Percentiles rank a stretch among this genome's conserved stretches.
phyloP scores from a whole-genome alignment of 371 early-diverging fungal genomes.

The Apophysomyces ossiformis region DNA sequence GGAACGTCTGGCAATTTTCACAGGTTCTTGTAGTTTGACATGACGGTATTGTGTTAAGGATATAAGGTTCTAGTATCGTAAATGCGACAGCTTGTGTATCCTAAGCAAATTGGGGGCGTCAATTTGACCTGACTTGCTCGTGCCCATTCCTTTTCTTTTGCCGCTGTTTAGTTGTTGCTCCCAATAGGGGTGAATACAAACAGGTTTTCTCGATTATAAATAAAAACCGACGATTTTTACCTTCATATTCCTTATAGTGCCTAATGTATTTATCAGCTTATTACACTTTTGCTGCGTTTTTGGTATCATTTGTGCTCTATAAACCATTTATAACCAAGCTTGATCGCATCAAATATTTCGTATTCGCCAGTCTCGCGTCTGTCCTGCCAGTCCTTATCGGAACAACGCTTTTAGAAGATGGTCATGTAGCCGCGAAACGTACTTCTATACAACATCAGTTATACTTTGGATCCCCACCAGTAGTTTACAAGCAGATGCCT shows the following conservation, averaged over 20 bases:
- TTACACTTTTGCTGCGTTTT: constrained; percentile 40
- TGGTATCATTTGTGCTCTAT: constrained; percentile 33
- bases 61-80: not conserved
- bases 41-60: too few species aligned
- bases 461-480: constrained; percentile 39
- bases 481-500: constrained; percentile 30
- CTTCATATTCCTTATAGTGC: not conserved
- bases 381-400: constrained; percentile 30
- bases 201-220: not conserved
- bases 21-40: too few species aligned
- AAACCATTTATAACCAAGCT: constrained; percentile 48
- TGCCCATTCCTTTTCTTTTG: constrained; percentile 1
- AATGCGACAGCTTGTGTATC: constrained; percentile 1
- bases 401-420: constrained; percentile 31
- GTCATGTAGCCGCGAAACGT: constrained; percentile 22
- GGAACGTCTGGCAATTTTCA: too few species aligned
- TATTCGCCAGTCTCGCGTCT: constrained; percentile 39
- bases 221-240: not conserved
- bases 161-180: not conserved
- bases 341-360: constrained; percentile 38
- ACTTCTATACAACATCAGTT: constrained; percentile 26
- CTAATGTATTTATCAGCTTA: constrained; percentile 28
- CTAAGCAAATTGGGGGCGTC: not conserved
- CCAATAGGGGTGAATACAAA: not conserved
- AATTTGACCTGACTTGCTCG: constrained; percentile 2